These are phyloP conservation scores for Craterostigma plantagineum DNA, from an alignment of 257 asterid species.

Conservation along the genomic window DNA sequence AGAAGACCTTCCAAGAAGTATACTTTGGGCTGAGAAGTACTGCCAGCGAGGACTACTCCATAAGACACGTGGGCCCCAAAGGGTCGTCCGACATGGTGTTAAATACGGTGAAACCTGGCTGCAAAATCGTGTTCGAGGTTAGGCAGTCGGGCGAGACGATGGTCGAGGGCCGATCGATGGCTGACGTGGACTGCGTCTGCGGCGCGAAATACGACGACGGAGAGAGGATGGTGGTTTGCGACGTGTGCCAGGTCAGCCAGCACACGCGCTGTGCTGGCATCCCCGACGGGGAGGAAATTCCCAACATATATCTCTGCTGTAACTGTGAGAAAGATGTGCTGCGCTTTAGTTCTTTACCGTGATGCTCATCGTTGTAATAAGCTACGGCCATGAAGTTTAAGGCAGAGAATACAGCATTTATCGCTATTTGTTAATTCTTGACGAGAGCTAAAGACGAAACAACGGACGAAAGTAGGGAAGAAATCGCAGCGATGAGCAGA, in stretches of 20 bases:
- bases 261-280: constrained; percentile 61
- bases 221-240: constrained; percentile 77
- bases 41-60: constrained; percentile 9
- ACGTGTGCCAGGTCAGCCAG: constrained; percentile 77
- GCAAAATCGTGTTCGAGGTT: constrained; percentile 32
- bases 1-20: constrained; percentile 37
- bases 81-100: constrained; percentile 45
- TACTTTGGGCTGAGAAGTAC: constrained; percentile 40
- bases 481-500: too few species aligned
- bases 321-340: constrained; percentile 59
- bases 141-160: constrained; percentile 8
- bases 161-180: constrained; percentile 2
- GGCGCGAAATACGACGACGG: constrained; percentile 72
- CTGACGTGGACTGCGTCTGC: constrained; percentile 46
- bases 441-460: neutral
- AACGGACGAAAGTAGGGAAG: too few species aligned
- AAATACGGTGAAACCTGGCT: constrained; percentile 26
- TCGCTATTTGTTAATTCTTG: neutral
- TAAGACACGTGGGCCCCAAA: constrained; percentile 14
- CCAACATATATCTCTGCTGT: constrained; percentile 48
- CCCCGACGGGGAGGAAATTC: constrained; percentile 37
- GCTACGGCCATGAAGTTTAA: too few species aligned
- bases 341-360: constrained; percentile 33
- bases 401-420: too few species aligned
- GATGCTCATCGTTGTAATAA: constrained; percentile 1